A percentile compares a stretch with the other conserved stretches of the same genome.
These are phyloP conservation scores for Diplocarpon rosae DNA, from an alignment of 2,329 filamentous ascomycete genomes.

Conservation along the genomic window DNA sequence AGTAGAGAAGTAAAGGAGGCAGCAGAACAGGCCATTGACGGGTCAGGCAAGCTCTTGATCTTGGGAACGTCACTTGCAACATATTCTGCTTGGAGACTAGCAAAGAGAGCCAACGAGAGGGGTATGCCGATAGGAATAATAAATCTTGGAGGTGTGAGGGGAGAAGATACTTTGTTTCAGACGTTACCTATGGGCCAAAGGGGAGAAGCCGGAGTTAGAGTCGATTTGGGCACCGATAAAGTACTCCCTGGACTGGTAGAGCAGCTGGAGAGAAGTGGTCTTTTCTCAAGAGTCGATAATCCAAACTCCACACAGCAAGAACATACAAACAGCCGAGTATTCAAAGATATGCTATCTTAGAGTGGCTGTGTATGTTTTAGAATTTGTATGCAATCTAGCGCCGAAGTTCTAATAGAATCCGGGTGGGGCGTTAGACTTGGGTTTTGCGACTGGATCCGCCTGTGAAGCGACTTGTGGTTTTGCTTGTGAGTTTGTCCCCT, in stretches of 20 bases:
- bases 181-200: constrained; percentile 40
- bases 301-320: constrained; percentile 16
- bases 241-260: constrained; percentile 47
- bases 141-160: constrained; percentile 75
- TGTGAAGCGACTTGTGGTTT: constrained; percentile 7
- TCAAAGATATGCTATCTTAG: constrained; percentile 51
- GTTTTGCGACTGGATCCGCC: constrained; percentile 4
- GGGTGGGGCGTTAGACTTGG: constrained; percentile 21
- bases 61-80: constrained; percentile 87
- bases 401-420: constrained; percentile 23
- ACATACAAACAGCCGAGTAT: constrained; percentile 29
- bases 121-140: constrained; percentile 80
- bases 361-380: constrained; percentile 11
- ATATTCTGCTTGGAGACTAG: constrained; percentile 87
- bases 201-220: constrained; percentile 42
- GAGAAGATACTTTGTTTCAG: constrained; percentile 62
- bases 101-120: constrained; percentile 69
- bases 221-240: constrained; percentile 46
- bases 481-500: constrained; percentile 2
- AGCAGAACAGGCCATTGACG: constrained; percentile 72
- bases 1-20: constrained; percentile 54
- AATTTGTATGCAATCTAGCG: constrained; percentile 13
- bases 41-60: constrained; percentile 63
- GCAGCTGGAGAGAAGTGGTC: constrained; percentile 30
- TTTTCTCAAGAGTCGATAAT: constrained; percentile 23